Conservation (phyloP, 305 asterid species). For the Solanum hybrid region DNA sequence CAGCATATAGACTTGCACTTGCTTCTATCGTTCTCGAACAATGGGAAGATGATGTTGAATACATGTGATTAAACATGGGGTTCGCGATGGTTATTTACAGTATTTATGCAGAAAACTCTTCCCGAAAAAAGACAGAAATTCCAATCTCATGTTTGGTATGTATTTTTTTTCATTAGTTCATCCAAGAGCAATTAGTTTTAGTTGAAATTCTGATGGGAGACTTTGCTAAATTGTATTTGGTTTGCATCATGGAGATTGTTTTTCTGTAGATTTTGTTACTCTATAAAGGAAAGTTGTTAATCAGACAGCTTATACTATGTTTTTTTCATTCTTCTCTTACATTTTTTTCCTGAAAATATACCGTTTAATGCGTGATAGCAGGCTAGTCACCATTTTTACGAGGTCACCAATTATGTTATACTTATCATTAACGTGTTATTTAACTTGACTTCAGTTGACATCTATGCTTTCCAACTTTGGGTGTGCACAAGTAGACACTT, state of each 20-base stretch:
- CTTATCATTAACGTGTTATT: background rate
- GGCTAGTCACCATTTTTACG: background rate
- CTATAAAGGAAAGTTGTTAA: background rate
- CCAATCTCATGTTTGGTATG: background rate
- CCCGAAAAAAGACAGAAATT: background rate
- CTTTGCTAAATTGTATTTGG: background rate
- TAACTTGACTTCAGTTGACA: background rate
- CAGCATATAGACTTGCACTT: constrained; percentile 75
- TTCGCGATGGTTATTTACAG: background rate
- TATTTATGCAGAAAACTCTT: background rate
- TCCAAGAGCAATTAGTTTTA: background rate
- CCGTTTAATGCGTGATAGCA: background rate
- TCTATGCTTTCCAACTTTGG: background rate
- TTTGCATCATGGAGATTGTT: background rate
- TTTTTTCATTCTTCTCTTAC: background rate
- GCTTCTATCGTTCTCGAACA: constrained; percentile 74
- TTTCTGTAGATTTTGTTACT: background rate
- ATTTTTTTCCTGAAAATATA: background rate
- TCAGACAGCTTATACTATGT: background rate
- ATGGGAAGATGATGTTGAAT: constrained; percentile 47
- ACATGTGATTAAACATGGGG: constrained; percentile 27
- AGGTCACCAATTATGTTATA: background rate
- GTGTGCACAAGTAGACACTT: background rate
- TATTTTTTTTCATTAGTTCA: background rate
- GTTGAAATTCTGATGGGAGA: background rate